phyloP scores from a whole-genome alignment of 345 rosid genomes.

The Gossypium anomalum region DNA sequence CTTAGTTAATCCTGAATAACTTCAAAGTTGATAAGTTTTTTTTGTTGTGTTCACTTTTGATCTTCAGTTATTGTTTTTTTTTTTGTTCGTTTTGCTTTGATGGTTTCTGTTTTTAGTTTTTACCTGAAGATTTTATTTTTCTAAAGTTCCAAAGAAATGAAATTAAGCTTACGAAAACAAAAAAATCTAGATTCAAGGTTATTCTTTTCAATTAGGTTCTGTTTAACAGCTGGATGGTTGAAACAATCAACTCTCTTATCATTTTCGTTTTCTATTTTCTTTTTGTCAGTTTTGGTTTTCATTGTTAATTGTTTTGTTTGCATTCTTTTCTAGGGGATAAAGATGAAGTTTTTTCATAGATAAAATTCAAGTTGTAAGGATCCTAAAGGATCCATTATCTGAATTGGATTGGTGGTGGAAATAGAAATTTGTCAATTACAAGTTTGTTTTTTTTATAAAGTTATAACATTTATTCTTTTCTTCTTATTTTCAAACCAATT shows the following conservation, averaged over 20 bases:
- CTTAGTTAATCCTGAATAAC: not conserved
- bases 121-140: not conserved
- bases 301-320: constrained; percentile 1
- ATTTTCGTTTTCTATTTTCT: not conserved
- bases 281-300: not conserved
- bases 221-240: not conserved
- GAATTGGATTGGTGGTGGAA: not conserved
- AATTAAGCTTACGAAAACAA: not conserved
- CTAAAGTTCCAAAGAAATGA: not conserved
- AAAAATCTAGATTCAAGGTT: not conserved
- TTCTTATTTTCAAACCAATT: too few relatives aligned
- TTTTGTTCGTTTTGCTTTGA: not conserved
- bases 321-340: not conserved
- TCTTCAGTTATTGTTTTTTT: not conserved
- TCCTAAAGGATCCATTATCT: constrained; percentile 2
- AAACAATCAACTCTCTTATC: not conserved
- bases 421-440: not conserved
- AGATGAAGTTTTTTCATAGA: constrained; percentile 9
- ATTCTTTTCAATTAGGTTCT: not conserved
- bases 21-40: too few relatives aligned
- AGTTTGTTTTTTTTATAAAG: not conserved
- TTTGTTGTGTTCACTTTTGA: not conserved
- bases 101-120: not conserved
- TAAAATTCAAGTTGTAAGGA: constrained; percentile 15
- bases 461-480: not conserved